Percentiles rank a stretch among this genome's conserved stretches.
These are phyloP conservation scores for Kluyveromyces sp. DNA, from an alignment of 1,139 yeast species.

Conservation along the genomic window DNA sequence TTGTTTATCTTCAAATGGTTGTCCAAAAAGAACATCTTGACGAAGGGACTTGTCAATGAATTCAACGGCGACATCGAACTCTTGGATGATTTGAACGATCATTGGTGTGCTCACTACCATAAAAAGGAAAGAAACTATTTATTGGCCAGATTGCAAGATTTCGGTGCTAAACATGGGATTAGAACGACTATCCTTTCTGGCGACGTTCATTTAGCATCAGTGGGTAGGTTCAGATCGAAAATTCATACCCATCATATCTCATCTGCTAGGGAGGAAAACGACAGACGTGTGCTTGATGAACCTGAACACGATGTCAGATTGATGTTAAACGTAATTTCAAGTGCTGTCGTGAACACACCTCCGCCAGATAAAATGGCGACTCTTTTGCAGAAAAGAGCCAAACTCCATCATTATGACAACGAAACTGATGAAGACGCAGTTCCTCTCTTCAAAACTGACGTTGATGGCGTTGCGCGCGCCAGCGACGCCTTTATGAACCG, in stretches of 20 bases:
- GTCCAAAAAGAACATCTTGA: slow-evolving; percentile 61
- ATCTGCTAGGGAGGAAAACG: slow-evolving; percentile 35
- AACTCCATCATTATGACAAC: slow-evolving; percentile 56
- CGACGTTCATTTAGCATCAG: slow-evolving; percentile 84
- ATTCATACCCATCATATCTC: slow-evolving; percentile 40
- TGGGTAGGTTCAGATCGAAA: slow-evolving; percentile 69
- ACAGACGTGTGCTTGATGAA: slow-evolving; percentile 36
- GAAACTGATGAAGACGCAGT: slow-evolving; percentile 75
- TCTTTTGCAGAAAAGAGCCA: slow-evolving; percentile 57
- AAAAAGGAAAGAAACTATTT: slow-evolving; percentile 67
- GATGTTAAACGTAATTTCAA: slow-evolving; percentile 75
- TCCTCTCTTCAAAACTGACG: slow-evolving; percentile 58
- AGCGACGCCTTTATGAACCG: slow-evolving; percentile 63
- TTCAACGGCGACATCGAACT: slow-evolving; percentile 89
- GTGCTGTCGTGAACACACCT: slow-evolving; percentile 88
- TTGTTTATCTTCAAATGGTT: slow-evolving; percentile 61
- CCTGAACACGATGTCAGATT: slow-evolving; percentile 71
- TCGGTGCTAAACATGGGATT: slow-evolving; percentile 57
- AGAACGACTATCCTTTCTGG: slow-evolving; percentile 84
- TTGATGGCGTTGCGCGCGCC: slow-evolving; percentile 48
- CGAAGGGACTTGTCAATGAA: slow-evolving; percentile 71
- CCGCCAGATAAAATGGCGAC: slow-evolving; percentile 85
- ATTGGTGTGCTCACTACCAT: slow-evolving; percentile 89
- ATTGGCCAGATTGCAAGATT: slow-evolving; percentile 48
- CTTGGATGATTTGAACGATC: slow-evolving; percentile 88